phyloP scores from a whole-genome alignment of 2,329 filamentous ascomycete genomes.

The Cladophialophora chaetospira region DNA sequence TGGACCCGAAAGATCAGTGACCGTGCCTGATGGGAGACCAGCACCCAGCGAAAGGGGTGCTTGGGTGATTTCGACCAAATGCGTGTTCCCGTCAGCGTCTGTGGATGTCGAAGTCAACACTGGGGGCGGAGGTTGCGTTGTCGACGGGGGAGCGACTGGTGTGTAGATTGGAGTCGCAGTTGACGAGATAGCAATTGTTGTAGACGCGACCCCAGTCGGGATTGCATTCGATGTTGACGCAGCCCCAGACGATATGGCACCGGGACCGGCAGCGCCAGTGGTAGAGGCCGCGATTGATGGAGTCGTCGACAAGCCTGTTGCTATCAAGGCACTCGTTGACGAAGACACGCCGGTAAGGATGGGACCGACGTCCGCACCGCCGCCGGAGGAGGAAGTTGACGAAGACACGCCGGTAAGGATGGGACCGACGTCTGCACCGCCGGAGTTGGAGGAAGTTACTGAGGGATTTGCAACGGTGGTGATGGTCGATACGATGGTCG shows the following conservation, averaged over 20 bases:
- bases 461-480: conserved; percentile 2
- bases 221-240: no score
- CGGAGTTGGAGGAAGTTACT: conserved; percentile 5
- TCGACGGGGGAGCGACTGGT: conserved; percentile 14
- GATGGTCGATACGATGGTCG: conserved; percentile 24
- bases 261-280: neutral
- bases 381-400: neutral
- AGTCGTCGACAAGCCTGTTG: neutral
- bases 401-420: conserved; percentile 1
- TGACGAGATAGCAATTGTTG: no score
- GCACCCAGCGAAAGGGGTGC: conserved; percentile 23
- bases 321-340: neutral
- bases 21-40: conserved; percentile 25
- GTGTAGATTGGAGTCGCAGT: conserved; percentile 15
- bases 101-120: conserved; percentile 14
- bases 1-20: conserved; percentile 20
- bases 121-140: conserved; percentile 15
- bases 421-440: conserved; percentile 5
- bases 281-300: neutral
- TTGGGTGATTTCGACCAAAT: conserved; percentile 17
- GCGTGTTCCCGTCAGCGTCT: conserved; percentile 20
- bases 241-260: conserved; percentile 4
- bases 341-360: conserved; percentile 1
- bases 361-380: conserved; percentile 5
- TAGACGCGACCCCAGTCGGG: no score